These are phyloP conservation scores for Trametes sanguinea DNA, from an alignment of 768 basidiomycete species.

Conservation along the genomic window DNA sequence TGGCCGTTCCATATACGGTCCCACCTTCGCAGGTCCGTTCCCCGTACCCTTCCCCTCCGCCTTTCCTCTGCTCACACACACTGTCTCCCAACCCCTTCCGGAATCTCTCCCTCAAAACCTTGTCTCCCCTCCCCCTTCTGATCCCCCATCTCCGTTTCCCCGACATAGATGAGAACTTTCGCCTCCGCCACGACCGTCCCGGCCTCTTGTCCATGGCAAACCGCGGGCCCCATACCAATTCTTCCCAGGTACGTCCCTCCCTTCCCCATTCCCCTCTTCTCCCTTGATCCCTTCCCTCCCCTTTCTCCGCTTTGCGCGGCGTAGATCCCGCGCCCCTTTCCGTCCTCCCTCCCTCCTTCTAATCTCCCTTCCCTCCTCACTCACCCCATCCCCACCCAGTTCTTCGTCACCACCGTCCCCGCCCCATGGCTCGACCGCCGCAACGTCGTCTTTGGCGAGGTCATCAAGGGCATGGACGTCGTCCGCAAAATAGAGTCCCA, in stretches of 20 bases:
- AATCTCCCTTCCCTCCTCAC: not conserved
- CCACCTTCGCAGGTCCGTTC: constrained; percentile 35
- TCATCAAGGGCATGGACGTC: constrained; percentile 42
- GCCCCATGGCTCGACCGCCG: constrained; percentile 44
- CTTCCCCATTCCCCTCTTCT: not conserved
- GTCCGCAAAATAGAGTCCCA: constrained; percentile 38
- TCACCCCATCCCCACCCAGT: constrained; percentile 28
- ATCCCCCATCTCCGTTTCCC: not conserved
- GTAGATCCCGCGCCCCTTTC: too few species aligned
- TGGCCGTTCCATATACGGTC: constrained; percentile 42
- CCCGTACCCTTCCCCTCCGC: too few species aligned
- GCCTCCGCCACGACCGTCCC: constrained; percentile 38
- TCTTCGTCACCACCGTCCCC: constrained; percentile 42
- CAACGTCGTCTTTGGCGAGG: constrained; percentile 48
- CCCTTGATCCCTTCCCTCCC: too few species aligned
- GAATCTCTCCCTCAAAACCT: not conserved
- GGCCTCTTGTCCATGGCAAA: constrained; percentile 54
- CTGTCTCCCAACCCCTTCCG: not conserved
- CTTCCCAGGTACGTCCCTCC: constrained; percentile 41
- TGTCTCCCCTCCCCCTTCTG: not conserved
- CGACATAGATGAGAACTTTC: constrained; percentile 42
- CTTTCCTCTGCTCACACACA: not conserved
- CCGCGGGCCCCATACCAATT: constrained; percentile 51
- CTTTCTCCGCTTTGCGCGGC: too few species aligned
- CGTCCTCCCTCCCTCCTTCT: not conserved